These are phyloP conservation scores for Chlorella sp. DNA, from an alignment of 139 green algal species.

Conservation along the genomic window DNA sequence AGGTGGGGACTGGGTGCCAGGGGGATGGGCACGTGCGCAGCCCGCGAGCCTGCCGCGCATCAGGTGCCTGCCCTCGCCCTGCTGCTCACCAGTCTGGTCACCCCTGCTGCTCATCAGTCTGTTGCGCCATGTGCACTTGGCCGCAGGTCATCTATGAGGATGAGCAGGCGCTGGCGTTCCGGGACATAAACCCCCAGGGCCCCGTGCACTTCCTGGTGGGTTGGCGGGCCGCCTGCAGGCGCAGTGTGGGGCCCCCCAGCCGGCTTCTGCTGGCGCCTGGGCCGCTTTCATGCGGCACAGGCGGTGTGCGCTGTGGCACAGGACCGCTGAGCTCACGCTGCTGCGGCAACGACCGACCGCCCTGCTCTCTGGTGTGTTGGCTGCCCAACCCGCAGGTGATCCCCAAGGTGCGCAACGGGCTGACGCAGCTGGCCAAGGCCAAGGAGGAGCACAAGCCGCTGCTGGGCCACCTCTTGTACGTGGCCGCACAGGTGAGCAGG, in stretches of 20 bases:
- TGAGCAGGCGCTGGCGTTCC: constrained; percentile 89
- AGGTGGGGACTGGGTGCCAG: neutral
- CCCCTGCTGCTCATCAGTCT: too few relatives aligned
- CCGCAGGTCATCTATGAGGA: constrained; percentile 94
- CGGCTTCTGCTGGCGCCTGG: too few relatives aligned
- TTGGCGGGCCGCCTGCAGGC: too few relatives aligned
- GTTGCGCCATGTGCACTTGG: neutral
- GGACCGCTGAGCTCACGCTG: neutral
- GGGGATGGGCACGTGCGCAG: too few relatives aligned
- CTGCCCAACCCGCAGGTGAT: constrained; percentile 67
- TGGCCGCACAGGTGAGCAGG: constrained; percentile 80
- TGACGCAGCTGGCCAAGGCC: constrained; percentile 84
- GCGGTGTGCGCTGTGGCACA: neutral
- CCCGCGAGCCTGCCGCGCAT: too few relatives aligned
- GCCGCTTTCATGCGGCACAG: neutral
- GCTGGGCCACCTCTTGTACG: constrained; percentile 90
- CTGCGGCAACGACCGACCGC: neutral
- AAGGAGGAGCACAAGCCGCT: constrained; percentile 79
- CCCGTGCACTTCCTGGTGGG: constrained; percentile 88
- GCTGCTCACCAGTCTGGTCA: too few relatives aligned
- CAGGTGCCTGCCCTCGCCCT: too few relatives aligned
- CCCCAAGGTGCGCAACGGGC: constrained; percentile 78
- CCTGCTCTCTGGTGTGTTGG: neutral
- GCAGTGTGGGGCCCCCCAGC: too few relatives aligned
- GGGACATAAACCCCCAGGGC: constrained; percentile 91